Conservation (phyloP, 31 red algal species). For the Bonnemaisonia californica region DNA sequence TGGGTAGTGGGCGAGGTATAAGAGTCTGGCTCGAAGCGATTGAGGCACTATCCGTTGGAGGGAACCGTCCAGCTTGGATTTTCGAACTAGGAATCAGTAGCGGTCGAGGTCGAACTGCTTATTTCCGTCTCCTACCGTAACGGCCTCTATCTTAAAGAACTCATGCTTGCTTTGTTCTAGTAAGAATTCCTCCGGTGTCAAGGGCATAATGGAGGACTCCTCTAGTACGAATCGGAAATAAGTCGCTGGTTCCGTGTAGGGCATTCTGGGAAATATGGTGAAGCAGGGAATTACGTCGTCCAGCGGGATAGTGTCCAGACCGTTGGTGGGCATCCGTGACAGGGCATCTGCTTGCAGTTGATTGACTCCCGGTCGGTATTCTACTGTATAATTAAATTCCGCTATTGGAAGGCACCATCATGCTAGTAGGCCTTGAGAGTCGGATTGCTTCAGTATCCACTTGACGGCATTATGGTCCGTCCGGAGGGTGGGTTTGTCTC, state of each 20-base stretch:
- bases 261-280: too few relatives aligned
- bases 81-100: neutral
- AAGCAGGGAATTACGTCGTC: constrained; percentile 17
- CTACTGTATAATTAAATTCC: neutral
- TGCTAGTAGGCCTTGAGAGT: neutral
- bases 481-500: constrained; percentile 1
- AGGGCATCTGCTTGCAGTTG: constrained; percentile 16
- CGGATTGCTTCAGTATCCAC: constrained; percentile 24
- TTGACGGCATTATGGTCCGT: constrained; percentile 41
- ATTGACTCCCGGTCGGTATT: neutral
- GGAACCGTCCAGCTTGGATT: neutral
- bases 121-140: too few relatives aligned
- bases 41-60: neutral
- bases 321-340: neutral
- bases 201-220: too few relatives aligned
- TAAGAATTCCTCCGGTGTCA: too few relatives aligned
- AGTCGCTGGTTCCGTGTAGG: too few relatives aligned
- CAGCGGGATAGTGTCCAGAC: neutral
- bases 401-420: constrained; percentile 8
- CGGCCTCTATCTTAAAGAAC: too few relatives aligned
- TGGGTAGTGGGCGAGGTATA: neutral
- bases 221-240: too few relatives aligned
- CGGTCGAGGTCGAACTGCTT: too few relatives aligned
- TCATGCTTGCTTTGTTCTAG: too few relatives aligned
- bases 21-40: neutral